Evolutionary conservation across 495 filamentous ascomycete species (phyloP).

Genomic region (Filosporella fistucella): DNA sequence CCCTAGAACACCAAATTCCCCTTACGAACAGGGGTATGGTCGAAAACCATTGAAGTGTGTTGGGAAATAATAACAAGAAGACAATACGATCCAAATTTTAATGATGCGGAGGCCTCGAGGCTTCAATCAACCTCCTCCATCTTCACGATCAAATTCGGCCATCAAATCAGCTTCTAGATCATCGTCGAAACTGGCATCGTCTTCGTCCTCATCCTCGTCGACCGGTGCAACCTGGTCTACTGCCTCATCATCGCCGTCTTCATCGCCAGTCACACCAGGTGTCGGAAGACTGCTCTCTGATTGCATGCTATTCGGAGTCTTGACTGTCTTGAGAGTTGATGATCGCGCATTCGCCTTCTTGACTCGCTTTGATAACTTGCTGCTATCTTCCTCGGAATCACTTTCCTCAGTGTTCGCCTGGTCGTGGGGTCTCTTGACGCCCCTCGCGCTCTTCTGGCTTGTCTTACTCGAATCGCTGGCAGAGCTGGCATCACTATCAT

Average conservation of each 20-base stretch:
- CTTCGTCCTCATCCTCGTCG: constrained; percentile 23
- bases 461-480: constrained; percentile 5
- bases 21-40: no score
- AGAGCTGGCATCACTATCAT: constrained; percentile 13
- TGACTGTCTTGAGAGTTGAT: constrained; percentile 32
- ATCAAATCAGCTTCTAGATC: constrained; percentile 62
- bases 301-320: constrained; percentile 30
- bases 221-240: constrained; percentile 11
- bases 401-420: constrained; percentile 31
- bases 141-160: constrained; percentile 55
- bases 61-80: constrained; percentile 15
- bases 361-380: constrained; percentile 27
- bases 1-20: no score
- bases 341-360: constrained; percentile 28
- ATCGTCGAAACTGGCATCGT: constrained; percentile 30
- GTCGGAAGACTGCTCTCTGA: constrained; percentile 41
- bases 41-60: no score
- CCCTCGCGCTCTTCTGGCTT: constrained; percentile 36
- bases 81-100: background rate
- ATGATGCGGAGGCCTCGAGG: background rate
- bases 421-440: constrained; percentile 24
- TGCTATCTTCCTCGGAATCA: constrained; percentile 27
- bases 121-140: background rate
- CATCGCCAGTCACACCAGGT: constrained; percentile 43
- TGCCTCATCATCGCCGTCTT: constrained; percentile 35